Percentiles rank a stretch among this genome's conserved stretches.
Conservation (phyloP, 176 grass and related monocot species). For the Aegilops umbellulata region DNA sequence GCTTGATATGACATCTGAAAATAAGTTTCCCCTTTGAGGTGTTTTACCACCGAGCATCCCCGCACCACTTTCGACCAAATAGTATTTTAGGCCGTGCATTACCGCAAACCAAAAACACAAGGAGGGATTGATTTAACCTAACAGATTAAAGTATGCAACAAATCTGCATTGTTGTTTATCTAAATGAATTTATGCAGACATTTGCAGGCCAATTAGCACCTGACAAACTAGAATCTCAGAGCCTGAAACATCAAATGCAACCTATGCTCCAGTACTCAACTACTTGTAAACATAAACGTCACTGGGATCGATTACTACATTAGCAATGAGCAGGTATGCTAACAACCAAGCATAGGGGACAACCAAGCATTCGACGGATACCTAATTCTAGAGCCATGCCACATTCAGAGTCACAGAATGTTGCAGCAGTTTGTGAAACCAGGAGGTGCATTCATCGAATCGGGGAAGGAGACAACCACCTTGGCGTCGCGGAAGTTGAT, state of each 20-base stretch:
- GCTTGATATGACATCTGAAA: slow-evolving; percentile 7
- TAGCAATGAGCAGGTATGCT: not conserved
- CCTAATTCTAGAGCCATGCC: not conserved
- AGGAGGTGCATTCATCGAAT: not conserved
- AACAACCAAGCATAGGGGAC: not conserved
- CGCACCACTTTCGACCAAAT: not conserved
- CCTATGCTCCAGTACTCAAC: not conserved
- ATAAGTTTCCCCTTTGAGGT: not conserved
- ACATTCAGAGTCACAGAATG: not conserved
- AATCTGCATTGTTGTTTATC: not conserved
- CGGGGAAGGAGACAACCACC: slow-evolving; percentile 24
- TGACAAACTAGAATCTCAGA: not conserved
- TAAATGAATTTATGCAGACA: not conserved
- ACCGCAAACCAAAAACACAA: not conserved
- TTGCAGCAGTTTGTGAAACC: not conserved
- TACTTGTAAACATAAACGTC: not conserved
- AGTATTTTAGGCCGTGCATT: not conserved
- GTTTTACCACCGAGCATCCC: not conserved
- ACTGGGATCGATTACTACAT: not conserved
- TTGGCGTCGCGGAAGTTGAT: slow-evolving; percentile 93
- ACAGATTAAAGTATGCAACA: too few relatives aligned
- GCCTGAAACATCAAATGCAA: not conserved
- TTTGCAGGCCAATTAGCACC: not conserved
- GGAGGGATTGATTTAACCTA: not conserved
- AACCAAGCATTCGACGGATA: not conserved